Base-by-base conservation (phyloP, 441 rosid genomes). In the Erodium texanum region DNA sequence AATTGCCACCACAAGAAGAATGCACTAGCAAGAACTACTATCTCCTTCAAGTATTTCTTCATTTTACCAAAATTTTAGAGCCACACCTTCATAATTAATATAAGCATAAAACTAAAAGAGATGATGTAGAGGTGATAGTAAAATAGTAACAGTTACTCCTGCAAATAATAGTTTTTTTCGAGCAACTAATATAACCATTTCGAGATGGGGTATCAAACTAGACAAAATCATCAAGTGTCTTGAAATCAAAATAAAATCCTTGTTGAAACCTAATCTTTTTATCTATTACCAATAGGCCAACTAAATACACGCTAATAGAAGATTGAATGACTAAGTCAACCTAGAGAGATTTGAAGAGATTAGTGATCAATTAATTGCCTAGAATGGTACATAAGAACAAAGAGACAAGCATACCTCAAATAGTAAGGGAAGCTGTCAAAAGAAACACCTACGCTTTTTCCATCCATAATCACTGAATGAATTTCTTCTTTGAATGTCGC, bases 341-440 rank as follows among this genome's bases (percentile, higher is more conserved):
- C 84, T 81, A 80, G 81, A 87, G 77, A 81, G 71, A 76, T 83
- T 89, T 84, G 85, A 52, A n/a, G n/a, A 16, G 1, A 0, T 29
- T 29, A 29, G 34, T 29, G 34, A 7, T 1, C n/a, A 16, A 32
- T 59, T 5, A 58, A 41, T 18, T 7, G 38, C 34, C 34, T 10
- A 36, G 38, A 61, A 7, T 19, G 12, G 19, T 29, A 19, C 24
- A 23, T 58, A 23, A 2, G 62, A 58, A 19, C 29, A 43, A 43
- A 38, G 22, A 66, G 68, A 41, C 9, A 5, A 12, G 43, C 20
- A 29, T 73, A 95, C 99, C 99, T 90, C 67, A 95, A 74, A 71
- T 78, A 95, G 70, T 95, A 95, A n/a, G 99, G 98, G 75, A 95
- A 92, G 62, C 69, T 79, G 66, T 89, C 92, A 64, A 92, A 88